phyloP scores from a whole-genome alignment of 495 filamentous ascomycete genomes.

The Parmelia sp. region DNA sequence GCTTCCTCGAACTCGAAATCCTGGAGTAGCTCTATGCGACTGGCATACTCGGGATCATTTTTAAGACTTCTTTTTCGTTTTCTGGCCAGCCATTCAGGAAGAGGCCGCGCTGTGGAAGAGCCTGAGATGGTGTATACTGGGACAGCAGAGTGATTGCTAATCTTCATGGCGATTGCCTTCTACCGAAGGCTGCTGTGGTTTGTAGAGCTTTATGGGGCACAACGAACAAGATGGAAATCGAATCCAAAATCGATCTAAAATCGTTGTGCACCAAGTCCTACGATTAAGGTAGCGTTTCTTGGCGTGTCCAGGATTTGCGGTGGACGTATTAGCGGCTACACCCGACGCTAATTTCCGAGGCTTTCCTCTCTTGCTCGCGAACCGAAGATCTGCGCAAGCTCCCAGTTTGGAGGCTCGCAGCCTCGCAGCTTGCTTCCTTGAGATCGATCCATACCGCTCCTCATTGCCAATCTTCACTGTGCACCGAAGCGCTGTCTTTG shows the following conservation, averaged over 20 bases:
- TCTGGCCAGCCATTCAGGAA: conserved; percentile 92
- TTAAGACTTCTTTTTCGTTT: conserved; percentile 91
- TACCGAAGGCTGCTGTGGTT: background rate
- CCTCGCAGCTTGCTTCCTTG: background rate
- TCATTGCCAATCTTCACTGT: background rate
- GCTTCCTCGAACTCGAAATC: conserved; percentile 99
- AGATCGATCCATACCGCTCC: background rate
- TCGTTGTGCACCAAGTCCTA: no score
- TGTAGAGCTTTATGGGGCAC: background rate
- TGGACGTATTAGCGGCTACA: background rate
- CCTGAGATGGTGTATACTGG: conserved; percentile 96
- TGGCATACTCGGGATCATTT: conserved; percentile 85
- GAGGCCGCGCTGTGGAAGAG: conserved; percentile 77
- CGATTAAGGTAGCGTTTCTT: no score
- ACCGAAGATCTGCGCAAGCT: conserved; percentile 1
- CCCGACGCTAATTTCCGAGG: background rate
- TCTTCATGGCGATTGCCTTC: conserved; percentile 55
- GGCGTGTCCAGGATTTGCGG: no score
- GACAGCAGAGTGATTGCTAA: conserved; percentile 78
- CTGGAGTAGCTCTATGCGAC: conserved; percentile 89
- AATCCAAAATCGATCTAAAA: no score
- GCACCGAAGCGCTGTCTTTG: no score
- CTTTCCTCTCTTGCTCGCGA: background rate
- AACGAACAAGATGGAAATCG: no score
- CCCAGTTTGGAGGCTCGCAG: background rate